Percentiles rank a stretch among this genome's conserved stretches.
Conservation (phyloP, 2,329 filamentous ascomycete genomes). For the Coccinonectria pachysandricola region DNA sequence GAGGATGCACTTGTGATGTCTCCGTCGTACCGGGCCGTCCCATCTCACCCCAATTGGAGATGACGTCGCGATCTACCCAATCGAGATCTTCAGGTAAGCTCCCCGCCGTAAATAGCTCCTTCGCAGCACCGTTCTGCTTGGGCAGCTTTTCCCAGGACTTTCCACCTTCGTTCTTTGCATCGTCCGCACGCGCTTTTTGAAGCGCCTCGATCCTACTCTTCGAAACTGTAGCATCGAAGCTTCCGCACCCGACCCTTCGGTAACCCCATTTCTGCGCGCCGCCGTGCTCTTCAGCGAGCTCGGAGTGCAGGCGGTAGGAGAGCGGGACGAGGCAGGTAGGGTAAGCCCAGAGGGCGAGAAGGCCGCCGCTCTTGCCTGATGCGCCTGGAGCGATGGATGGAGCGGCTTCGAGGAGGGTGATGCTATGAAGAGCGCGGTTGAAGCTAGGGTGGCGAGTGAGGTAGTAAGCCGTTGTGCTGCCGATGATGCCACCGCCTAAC, state of each 20-base stretch:
- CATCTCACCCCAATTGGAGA: constrained; percentile 73
- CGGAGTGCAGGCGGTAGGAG: constrained; percentile 71
- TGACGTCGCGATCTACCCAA: constrained; percentile 63
- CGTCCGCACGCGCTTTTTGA: constrained; percentile 11
- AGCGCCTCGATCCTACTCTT: constrained; percentile 24
- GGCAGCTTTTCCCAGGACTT: constrained; percentile 52
- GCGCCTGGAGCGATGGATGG: constrained; percentile 78
- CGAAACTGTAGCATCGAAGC: constrained; percentile 32
- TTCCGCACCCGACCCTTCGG: constrained; percentile 64
- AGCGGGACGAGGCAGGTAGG: constrained; percentile 74
- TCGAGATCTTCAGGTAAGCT: constrained; percentile 68
- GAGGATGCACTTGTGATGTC: constrained; percentile 90
- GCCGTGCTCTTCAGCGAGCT: constrained; percentile 74
- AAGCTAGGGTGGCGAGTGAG: constrained; percentile 78
- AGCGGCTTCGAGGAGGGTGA: constrained; percentile 80
- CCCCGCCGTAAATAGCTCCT: constrained; percentile 39
- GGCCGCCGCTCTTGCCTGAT: constrained; percentile 86
- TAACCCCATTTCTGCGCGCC: constrained; percentile 82
- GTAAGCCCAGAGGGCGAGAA: constrained; percentile 88
- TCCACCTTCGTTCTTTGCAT: constrained; percentile 10
- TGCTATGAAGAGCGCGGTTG: constrained; percentile 60
- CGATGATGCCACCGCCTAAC: constrained; percentile 83
- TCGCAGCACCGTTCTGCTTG: constrained; percentile 44
- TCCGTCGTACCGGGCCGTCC: constrained; percentile 55
- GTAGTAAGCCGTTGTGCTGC: constrained; percentile 83